phyloP scores from a whole-genome alignment of 2,329 filamentous ascomycete genomes.

The Diplodia mutila region DNA sequence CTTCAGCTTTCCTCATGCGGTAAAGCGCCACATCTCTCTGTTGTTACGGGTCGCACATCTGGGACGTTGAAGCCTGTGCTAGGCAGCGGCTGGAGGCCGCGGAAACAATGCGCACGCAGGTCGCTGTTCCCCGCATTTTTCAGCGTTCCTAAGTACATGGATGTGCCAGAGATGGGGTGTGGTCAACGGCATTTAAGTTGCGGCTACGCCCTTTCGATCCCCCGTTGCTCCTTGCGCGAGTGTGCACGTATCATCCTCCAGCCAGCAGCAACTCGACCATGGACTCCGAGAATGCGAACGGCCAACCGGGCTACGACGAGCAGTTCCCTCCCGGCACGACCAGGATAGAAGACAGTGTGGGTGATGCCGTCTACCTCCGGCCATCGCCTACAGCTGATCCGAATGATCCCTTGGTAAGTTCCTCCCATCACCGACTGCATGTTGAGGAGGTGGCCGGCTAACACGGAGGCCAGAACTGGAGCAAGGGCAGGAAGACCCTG shows the following conservation, averaged over 20 bases:
- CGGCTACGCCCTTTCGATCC: neutral
- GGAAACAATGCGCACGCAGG: constrained; percentile 4
- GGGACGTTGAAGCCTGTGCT: neutral
- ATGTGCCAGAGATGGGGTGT: neutral
- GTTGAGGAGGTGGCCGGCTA: constrained; percentile 26
- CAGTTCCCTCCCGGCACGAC: constrained; percentile 5
- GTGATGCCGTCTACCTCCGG: constrained; percentile 8
- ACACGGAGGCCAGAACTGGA: constrained; percentile 47
- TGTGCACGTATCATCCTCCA: neutral
- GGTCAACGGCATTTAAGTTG: constrained; percentile 1
- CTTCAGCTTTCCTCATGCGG: neutral
- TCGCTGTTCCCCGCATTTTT: neutral
- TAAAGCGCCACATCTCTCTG: neutral
- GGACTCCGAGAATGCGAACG: constrained; percentile 6
- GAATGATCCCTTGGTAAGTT: constrained; percentile 45
- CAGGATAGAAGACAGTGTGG: constrained; percentile 1
- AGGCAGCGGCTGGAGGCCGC: neutral
- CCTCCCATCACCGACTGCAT: no score
- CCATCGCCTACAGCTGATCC: constrained; percentile 33
- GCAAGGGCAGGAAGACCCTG: constrained; percentile 44
- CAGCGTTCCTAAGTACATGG: neutral
- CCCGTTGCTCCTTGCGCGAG: no score
- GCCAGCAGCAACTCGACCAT: neutral
- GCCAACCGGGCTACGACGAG: neutral
- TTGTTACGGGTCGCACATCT: neutral